Percentiles rank a stretch among this genome's conserved stretches.
Conservation (phyloP, 306 rosid species). For the Vicia faba region DNA sequence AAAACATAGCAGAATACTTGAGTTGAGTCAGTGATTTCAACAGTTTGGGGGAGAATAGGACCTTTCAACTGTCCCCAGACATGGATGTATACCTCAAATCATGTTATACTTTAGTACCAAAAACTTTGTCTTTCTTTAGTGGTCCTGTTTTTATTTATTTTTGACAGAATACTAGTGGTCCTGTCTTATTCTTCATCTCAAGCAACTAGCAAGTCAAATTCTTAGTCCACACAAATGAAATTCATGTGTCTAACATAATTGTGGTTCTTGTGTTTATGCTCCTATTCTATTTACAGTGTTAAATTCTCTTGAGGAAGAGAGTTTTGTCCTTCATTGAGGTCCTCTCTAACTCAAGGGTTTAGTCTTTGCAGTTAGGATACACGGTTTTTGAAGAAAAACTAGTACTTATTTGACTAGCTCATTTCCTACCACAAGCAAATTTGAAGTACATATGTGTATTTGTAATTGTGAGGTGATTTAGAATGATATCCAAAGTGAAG, state of each 20-base stretch:
- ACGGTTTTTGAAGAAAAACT: no score
- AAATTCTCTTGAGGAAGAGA: no score
- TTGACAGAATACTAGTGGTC: not conserved
- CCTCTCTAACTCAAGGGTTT: no score
- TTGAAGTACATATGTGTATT: not conserved
- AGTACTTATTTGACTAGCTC: not conserved
- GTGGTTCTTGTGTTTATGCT: not conserved
- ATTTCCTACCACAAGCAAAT: not conserved
- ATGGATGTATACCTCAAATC: not conserved
- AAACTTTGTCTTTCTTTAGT: slow-evolving; percentile 11
- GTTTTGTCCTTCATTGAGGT: no score
- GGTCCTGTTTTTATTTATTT: slow-evolving; percentile 6
- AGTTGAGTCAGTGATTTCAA: not conserved
- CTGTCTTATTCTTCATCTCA: slow-evolving; percentile 5
- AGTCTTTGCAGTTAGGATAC: no score
- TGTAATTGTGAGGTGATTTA: not conserved
- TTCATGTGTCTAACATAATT: not conserved
- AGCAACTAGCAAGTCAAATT: not conserved
- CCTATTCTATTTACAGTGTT: not conserved
- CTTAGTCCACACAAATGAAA: not conserved
- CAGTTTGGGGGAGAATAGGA: slow-evolving; percentile 10
- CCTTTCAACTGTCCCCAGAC: slow-evolving; percentile 21
- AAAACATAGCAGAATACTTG: not conserved
- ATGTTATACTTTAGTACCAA: not conserved
- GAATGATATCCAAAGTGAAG: not conserved